Conservation (phyloP, 305 asterid species). For the Ajuga reptans region DNA sequence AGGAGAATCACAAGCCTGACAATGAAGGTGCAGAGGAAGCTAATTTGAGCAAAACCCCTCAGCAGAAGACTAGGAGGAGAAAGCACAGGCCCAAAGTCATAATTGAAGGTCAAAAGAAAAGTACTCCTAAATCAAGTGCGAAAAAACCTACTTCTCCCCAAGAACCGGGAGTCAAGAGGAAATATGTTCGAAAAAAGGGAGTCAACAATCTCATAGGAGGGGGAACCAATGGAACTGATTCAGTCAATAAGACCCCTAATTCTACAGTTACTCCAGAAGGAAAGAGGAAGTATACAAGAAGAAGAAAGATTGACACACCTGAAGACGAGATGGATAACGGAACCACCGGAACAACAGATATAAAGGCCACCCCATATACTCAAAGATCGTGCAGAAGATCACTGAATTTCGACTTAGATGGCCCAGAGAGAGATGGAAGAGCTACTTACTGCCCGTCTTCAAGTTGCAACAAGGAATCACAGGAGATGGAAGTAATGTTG, state of each 20-base stretch:
- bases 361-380: constrained; percentile 23
- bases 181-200: constrained; percentile 40
- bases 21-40: constrained; percentile 45
- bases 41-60: constrained; percentile 57
- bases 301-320: constrained; percentile 27
- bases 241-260: constrained; percentile 24
- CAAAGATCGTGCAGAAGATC: constrained; percentile 58
- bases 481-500: constrained; percentile 21
- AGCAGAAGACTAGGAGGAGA: constrained; percentile 59
- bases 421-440: constrained; percentile 35
- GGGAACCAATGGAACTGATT: constrained; percentile 23
- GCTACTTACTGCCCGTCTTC: constrained; percentile 29
- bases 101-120: constrained; percentile 50
- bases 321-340: constrained; percentile 32
- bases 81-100: constrained; percentile 93
- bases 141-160: constrained; percentile 32
- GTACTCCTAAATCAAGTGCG: constrained; percentile 37
- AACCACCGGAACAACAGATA: constrained; percentile 22
- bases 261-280: constrained; percentile 26
- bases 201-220: constrained; percentile 27
- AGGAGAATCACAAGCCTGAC: constrained; percentile 73
- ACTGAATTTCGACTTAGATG: constrained; percentile 45
- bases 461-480: constrained; percentile 21
- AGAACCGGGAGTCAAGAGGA: constrained; percentile 43
- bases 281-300: constrained; percentile 31